A percentile compares a stretch with the other conserved stretches of the same genome.
These are phyloP conservation scores for Nicotiana sylvestris DNA, from an alignment of 257 asterid genomes.

Conservation along the genomic window DNA sequence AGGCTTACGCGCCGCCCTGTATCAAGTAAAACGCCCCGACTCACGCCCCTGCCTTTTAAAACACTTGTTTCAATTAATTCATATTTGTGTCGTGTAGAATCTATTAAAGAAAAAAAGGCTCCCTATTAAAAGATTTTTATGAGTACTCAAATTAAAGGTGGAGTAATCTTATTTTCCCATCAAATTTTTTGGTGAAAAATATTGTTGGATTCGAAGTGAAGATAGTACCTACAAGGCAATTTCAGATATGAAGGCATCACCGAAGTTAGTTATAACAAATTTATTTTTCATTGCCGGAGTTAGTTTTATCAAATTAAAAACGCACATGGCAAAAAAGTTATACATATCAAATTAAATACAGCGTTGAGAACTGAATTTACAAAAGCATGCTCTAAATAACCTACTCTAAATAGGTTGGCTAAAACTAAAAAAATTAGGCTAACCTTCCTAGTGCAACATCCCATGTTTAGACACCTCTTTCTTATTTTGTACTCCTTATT, in stretches of 20 bases:
- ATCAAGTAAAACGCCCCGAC: no score
- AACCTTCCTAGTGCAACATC: neutral
- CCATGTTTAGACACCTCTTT: neutral
- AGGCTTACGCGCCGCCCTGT: no score
- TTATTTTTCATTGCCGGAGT: no score
- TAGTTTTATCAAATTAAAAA: neutral
- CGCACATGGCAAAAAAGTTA: neutral
- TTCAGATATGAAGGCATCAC: neutral
- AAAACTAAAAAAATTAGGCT: neutral
- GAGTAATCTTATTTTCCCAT: no score
- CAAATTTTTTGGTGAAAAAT: no score
- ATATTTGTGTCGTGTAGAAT: no score
- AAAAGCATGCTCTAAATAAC: neutral
- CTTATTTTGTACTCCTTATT: neutral
- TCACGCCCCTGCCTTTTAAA: no score
- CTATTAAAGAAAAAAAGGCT: no score
- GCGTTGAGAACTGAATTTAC: neutral
- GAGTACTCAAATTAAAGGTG: no score
- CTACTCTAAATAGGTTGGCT: neutral
- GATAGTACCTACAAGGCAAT: neutral
- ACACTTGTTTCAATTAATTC: no score
- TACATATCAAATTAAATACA: neutral
- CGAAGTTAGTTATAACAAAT: neutral
- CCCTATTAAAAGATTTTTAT: no score
- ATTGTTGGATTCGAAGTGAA: neutral